Conservation (phyloP, 73 alveolate genomes). For the Stentor roeselii region DNA sequence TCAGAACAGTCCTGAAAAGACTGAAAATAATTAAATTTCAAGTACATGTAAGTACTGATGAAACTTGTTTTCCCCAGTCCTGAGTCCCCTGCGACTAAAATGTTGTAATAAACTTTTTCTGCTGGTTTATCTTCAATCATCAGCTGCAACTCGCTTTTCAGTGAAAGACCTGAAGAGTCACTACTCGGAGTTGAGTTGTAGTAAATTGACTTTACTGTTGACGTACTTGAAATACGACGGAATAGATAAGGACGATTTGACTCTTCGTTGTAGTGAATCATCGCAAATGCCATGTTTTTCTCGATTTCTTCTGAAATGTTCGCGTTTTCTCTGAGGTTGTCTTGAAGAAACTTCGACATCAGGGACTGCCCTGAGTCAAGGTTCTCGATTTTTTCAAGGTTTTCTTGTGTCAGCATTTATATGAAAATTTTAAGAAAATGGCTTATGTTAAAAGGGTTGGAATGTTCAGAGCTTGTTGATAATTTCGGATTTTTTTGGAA, state of each 20-base stretch:
- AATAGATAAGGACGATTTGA: constrained; percentile 9
- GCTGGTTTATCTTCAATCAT: not conserved
- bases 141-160: not conserved
- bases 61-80: constrained; percentile 27
- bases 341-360: constrained; percentile 7
- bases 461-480: too few relatives aligned
- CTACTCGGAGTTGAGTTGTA: not conserved
- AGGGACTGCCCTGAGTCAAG: not conserved
- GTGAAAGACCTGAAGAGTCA: not conserved
- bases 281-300: constrained; percentile 24
- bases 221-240: not conserved
- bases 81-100: constrained; percentile 27
- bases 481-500: too few relatives aligned
- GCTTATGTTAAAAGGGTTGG: too few relatives aligned
- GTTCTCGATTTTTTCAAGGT: not conserved
- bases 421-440: too few relatives aligned
- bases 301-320: not conserved
- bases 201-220: constrained; percentile 16
- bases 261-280: constrained; percentile 14
- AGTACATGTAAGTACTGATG: not conserved
- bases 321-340: constrained; percentile 1
- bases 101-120: not conserved
- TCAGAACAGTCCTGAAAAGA: not conserved
- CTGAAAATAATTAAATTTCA: constrained; percentile 4
- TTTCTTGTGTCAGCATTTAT: constrained; percentile 3